These are phyloP conservation scores for Vachellia collinsii DNA, from an alignment of 306 rosid genomes.

Conservation along the genomic window DNA sequence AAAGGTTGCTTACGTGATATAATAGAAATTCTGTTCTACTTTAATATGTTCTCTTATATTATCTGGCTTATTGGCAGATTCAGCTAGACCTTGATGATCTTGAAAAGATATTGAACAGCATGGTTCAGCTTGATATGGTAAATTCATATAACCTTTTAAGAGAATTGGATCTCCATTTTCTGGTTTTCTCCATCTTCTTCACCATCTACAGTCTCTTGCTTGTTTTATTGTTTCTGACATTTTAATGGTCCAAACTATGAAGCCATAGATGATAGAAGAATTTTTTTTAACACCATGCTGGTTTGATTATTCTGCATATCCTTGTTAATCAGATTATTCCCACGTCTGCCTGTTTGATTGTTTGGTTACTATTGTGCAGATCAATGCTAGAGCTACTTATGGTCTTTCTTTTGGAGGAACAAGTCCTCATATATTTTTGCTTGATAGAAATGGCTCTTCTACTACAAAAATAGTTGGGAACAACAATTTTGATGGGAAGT, in stretches of 20 bases:
- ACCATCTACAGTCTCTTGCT: slow-evolving; percentile 1
- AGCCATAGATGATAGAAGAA: slow-evolving; percentile 22
- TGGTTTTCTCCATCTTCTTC: slow-evolving; percentile 7
- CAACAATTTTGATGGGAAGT: slow-evolving; percentile 39
- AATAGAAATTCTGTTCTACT: slow-evolving; percentile 33
- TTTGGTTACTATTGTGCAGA: slow-evolving; percentile 53
- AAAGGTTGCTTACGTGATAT: slow-evolving; percentile 59
- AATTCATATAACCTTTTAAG: slow-evolving; percentile 39
- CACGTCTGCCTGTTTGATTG: slow-evolving; percentile 13
- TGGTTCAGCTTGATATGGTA: slow-evolving; percentile 88
- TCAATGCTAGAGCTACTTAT: slow-evolving; percentile 90
- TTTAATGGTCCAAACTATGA: slow-evolving; percentile 14
- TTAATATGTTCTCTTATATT: slow-evolving; percentile 30
- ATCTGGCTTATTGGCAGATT: slow-evolving; percentile 60
- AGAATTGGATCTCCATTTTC: slow-evolving; percentile 35
- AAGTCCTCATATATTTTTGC: slow-evolving; percentile 63
- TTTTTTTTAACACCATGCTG: background rate
- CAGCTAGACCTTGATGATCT: slow-evolving; percentile 74
- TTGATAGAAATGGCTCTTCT: slow-evolving; percentile 47
- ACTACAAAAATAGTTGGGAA: slow-evolving; percentile 42
- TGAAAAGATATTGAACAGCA: slow-evolving; percentile 57
- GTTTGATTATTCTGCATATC: background rate
- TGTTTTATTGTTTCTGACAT: slow-evolving; percentile 4
- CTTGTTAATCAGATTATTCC: slow-evolving; percentile 19
- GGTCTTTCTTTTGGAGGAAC: slow-evolving; percentile 82